These are phyloP conservation scores for Croton laevigatus DNA, from an alignment of 441 rosid species.

Conservation along the genomic window DNA sequence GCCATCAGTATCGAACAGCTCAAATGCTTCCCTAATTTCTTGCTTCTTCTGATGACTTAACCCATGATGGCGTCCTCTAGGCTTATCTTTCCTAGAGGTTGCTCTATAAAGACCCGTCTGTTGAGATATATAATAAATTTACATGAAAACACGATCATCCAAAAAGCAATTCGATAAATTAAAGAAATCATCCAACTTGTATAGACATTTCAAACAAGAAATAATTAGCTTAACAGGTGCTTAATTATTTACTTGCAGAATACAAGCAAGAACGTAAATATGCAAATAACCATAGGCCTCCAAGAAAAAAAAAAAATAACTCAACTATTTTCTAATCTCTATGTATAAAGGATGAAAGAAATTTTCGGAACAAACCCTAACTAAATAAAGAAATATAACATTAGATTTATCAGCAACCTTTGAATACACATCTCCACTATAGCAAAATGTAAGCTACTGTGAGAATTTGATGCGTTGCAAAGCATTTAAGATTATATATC, in stretches of 20 bases:
- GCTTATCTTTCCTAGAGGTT: slow-evolving; percentile 59
- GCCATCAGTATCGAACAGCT: slow-evolving; percentile 92
- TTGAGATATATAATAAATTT: background rate
- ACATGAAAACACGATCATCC: background rate
- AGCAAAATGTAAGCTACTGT: background rate
- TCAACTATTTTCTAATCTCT: background rate
- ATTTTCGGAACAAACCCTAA: background rate
- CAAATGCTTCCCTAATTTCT: slow-evolving; percentile 95
- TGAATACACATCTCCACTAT: background rate
- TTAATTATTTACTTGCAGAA: background rate
- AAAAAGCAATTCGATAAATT: background rate
- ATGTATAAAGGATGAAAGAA: background rate
- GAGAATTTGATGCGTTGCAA: too few relatives aligned
- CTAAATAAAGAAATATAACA: background rate
- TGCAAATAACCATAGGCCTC: background rate
- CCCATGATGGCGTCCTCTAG: slow-evolving; percentile 66
- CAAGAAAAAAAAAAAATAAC: background rate
- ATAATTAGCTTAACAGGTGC: background rate
- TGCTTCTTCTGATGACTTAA: slow-evolving; percentile 48
- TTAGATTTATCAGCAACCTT: background rate
- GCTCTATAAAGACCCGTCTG: slow-evolving; percentile 59
- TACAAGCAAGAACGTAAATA: background rate
- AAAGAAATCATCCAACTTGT: background rate
- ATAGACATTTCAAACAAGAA: background rate
- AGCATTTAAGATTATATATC: too few relatives aligned